Evolutionary conservation across 441 rosid genomes (phyloP).

Genomic region (Syzygium malaccense): DNA sequence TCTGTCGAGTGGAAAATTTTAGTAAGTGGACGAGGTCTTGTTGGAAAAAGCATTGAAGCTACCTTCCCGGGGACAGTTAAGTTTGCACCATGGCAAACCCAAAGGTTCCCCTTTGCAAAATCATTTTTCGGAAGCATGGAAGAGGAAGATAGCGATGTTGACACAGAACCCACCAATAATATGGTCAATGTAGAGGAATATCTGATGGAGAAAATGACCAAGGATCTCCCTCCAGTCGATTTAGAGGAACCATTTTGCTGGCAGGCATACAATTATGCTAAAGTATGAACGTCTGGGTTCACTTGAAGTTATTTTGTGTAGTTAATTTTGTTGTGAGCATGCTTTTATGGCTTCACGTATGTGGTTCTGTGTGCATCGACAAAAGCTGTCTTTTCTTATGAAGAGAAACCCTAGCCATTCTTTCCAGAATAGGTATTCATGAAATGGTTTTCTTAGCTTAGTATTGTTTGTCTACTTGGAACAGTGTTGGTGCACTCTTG

Average conservation of each 20-base stretch:
- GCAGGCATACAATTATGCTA: slow-evolving; percentile 93
- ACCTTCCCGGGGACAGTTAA: slow-evolving; percentile 94
- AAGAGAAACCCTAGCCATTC: neutral
- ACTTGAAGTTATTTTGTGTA: neutral
- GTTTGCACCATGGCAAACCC: slow-evolving; percentile 79
- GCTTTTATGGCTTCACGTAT: neutral
- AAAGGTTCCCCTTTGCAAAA: slow-evolving; percentile 26
- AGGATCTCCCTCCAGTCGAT: slow-evolving; percentile 76
- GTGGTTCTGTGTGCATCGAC: neutral
- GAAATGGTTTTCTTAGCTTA: neutral
- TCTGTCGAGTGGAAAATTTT: slow-evolving; percentile 92
- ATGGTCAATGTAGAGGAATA: slow-evolving; percentile 78
- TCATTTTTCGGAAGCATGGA: slow-evolving; percentile 23
- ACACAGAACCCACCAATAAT: slow-evolving; percentile 53
- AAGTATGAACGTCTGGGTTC: slow-evolving; percentile 33
- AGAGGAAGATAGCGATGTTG: slow-evolving; percentile 85
- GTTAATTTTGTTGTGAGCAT: slow-evolving; percentile 8
- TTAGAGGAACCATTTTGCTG: slow-evolving; percentile 96
- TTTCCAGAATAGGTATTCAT: neutral
- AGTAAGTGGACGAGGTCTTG: slow-evolving; percentile 68
- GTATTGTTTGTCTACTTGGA: neutral
- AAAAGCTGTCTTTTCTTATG: neutral
- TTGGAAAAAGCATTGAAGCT: slow-evolving; percentile 83
- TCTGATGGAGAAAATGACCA: slow-evolving; percentile 83
- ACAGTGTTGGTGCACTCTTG: neutral